Evolutionary conservation across 2,329 filamentous ascomycete genomes (phyloP), one percentile per base, ranked within the genome.

Genomic region (Xylaria sp.): DNA sequence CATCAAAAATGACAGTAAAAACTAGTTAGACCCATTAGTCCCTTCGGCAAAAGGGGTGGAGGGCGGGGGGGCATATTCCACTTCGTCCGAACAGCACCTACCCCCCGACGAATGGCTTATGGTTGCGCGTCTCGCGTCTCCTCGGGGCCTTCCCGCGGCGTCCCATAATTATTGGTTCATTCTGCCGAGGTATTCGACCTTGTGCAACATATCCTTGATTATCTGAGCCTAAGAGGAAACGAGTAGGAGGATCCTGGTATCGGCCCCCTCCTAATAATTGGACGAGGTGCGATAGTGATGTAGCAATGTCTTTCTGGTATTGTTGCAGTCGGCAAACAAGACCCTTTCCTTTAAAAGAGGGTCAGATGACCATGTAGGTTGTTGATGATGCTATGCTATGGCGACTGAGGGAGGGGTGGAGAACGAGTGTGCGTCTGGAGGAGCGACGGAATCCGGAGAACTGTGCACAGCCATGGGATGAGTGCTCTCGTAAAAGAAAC

Each of bases 31-130:
- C 49, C 60, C 74, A 25, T 59, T 75, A 48, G 72, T 72, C 13
- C 71, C 72, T 58, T 75, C 73, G 18, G 66, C 69, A 15, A 71
- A 71, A n/a, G n/a, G n/a, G n/a, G n/a, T n/a, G n/a, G n/a, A n/a
- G n/a, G n/a, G n/a, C n/a, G n/a, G 46, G 64, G 71, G 36, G 72
- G 72, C 9, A 43, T 75, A 33, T 74, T 75, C 36, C 72, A 74
- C 55, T 75, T 73, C 55, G 57, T 73, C 52, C 66, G 66, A 62
- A 72, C 61, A 39, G 3, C 23, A 5, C 70, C 70, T 61, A 49
- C n/a, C 49, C 54, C 70, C 67, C 23, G 64, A 70, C 57, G 69
- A 75, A 54, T 75, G 71, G 72, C 71, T 71, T 39, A 73, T 74
- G 69, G 70, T 73, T 66, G 72, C 67, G 31, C 69, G 72, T 51